A percentile compares a stretch with the other conserved stretches of the same genome.
Evolutionary conservation across 208 protist species (phyloP).

Genomic region (Polymyxa betae): DNA sequence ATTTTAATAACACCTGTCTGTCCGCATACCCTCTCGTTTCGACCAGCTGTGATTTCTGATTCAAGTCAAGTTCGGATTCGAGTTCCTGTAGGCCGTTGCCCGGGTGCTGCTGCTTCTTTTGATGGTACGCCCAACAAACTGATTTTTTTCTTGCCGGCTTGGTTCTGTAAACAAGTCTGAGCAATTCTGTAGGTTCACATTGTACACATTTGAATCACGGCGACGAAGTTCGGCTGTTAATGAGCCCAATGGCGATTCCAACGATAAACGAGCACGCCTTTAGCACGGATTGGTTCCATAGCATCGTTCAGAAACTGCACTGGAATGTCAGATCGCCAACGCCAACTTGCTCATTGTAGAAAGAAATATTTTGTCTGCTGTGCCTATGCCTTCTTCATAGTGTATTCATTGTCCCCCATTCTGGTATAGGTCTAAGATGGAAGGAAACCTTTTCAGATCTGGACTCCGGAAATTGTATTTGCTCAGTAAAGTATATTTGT

Average conservation of each 20-base stretch:
- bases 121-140: neutral
- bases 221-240: slow-evolving; percentile 24
- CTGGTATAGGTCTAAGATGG: too few relatives aligned
- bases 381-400: neutral
- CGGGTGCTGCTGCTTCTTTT: neutral
- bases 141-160: neutral
- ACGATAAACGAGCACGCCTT: slow-evolving; percentile 39
- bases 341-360: too few relatives aligned
- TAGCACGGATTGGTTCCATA: slow-evolving; percentile 57
- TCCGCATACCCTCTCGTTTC: slow-evolving; percentile 80
- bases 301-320: slow-evolving; percentile 45
- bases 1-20: slow-evolving; percentile 86
- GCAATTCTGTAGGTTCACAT: slow-evolving; percentile 20
- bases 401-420: too few relatives aligned
- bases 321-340: slow-evolving; percentile 61
- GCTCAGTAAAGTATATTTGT: too few relatives aligned
- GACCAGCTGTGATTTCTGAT: slow-evolving; percentile 81
- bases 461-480: too few relatives aligned
- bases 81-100: neutral
- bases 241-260: slow-evolving; percentile 52
- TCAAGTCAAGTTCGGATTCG: slow-evolving; percentile 8
- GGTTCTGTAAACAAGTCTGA: neutral
- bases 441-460: too few relatives aligned
- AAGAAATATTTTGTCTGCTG: neutral
- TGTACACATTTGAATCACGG: slow-evolving; percentile 29